Base-by-base conservation (phyloP, 805 yeast species). In the Myxozyma neglecta region DNA sequence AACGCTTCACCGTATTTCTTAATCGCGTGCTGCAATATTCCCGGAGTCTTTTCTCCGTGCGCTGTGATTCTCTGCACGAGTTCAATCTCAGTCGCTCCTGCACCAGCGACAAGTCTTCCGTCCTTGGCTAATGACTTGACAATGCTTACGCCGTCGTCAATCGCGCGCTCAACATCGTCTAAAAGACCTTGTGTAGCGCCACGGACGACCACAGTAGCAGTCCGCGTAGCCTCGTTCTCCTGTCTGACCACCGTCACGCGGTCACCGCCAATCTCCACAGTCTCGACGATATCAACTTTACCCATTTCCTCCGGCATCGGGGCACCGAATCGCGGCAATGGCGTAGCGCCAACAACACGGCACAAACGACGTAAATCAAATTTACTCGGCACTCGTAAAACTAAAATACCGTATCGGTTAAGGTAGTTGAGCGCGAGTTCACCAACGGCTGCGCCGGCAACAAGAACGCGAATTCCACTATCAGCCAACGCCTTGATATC, bases 311-410 rank as follows among this genome's bases (percentile, higher is more conserved):
- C 97, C 20, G 96, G 93, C 77, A 56, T 84, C 69, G 97, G 97
- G 1, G 97, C 96, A 67, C 97, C 97, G 61, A 92, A 81, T 75
- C 97, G 83, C 56, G 97, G 93, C 73, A 93, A 81, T 60, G 98
- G 97, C 34, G 97, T 88, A 48, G 97, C 97, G 53, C 98, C 98
- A 76, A 97, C 92, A 16, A 94, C 98, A 74, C 97, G 88, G 72
- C 96, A 88, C 64, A 94, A 80, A 75, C 99, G 86, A 80, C 97
- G 87, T 65, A 94, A 77, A 71, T 94, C 99, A 71, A 94, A 94
- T 74, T 94, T 94, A 67, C 96, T 88, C 65, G 96, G 93, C 48
- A 94, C 96, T 72, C 88, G 88, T 76, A 94, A 81, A 14, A 92
- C 93, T 65, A 94, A 79, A 50, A 94, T 87, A 37, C 85, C 87